Base-by-base conservation (phyloP, 176 grass and related monocot species). In the Alloteropsis semialata region DNA sequence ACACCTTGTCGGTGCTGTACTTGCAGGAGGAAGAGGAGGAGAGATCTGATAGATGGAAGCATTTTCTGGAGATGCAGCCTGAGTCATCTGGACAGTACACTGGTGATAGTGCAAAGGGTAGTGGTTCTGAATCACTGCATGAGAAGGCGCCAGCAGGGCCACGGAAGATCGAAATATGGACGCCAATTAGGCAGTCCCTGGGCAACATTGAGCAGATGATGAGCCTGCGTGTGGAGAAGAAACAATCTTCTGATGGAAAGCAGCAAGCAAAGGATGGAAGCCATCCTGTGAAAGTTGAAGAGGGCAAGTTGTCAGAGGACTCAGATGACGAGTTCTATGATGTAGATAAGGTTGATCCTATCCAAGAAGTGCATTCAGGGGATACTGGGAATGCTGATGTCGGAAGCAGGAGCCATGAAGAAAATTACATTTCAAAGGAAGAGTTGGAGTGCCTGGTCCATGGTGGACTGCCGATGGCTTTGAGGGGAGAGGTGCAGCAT, bases 21-120 rank as follows among this genome's bases (percentile, higher is more conserved):
- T 85, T 85, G 36, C 84, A 99, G 97, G 93, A 96, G 84, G 97
- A 99, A 65, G 97, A 99, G 79, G 93, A 99, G 85, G 97, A 99
- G 97, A 99, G 97, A 87, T 96, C 93, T 43, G 97, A 96, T 82
- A 91, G 89, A 90, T 99, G 97, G 97, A 96, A 89, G 32, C 81
- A 84, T 80, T 99, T 99, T 74, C 86, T 99, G 42, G 91, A 90
- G 87, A 88, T 83, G 72, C 91, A 93, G 62, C 59, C 83, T 4
- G 82, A 84, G 44, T 51, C 69, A 0, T 73, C 85, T 37, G 83
- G 75, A 42, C 82, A 87, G 77, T 87, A 80, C 45, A 33, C 79
- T 49, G 65, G 46, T 51, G 72, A 72, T 15, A 78, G 66, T 72
- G 65, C 55, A 21, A 70, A 34, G 75, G 62, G 27, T 75, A 75